Evolutionary conservation across 108 stramenopile genomes (phyloP).

Genomic region (Fistulifera pelliculosa): DNA sequence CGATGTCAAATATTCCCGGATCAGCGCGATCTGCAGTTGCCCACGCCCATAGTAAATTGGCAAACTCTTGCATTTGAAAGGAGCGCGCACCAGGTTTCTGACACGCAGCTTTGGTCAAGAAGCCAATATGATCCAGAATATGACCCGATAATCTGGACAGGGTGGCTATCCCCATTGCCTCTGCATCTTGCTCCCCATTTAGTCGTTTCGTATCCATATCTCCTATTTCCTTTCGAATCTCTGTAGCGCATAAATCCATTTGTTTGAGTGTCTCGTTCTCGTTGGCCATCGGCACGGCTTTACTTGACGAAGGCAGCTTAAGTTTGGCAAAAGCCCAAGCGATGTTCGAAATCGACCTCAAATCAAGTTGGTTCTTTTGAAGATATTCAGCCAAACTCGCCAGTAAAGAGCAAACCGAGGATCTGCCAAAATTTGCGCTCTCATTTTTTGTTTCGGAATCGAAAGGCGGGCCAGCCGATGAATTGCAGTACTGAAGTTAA

Average conservation of each 20-base stretch:
- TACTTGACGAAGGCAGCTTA: slow-evolving; percentile 43
- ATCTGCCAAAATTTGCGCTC: slow-evolving; percentile 46
- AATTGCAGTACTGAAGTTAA: slow-evolving; percentile 36
- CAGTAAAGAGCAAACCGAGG: slow-evolving; percentile 70
- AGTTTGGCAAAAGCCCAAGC: slow-evolving; percentile 79
- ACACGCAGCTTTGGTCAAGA: slow-evolving; percentile 9
- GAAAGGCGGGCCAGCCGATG: slow-evolving; percentile 47
- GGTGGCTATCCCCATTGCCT: slow-evolving; percentile 50
- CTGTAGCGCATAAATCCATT: slow-evolving; percentile 13
- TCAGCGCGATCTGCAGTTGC: slow-evolving; percentile 49
- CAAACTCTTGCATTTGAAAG: slow-evolving; percentile 54
- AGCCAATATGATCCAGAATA: slow-evolving; percentile 52
- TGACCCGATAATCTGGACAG: slow-evolving; percentile 54
- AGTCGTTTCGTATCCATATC: slow-evolving; percentile 13
- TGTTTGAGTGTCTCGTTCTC: slow-evolving; percentile 6
- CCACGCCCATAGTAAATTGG: slow-evolving; percentile 52
- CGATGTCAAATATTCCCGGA: slow-evolving; percentile 28
- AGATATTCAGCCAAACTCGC: slow-evolving; percentile 46
- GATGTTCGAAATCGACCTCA: slow-evolving; percentile 62
- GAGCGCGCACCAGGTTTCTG: not conserved
- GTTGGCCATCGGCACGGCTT: slow-evolving; percentile 33
- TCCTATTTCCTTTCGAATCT: slow-evolving; percentile 31
- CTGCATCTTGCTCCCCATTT: slow-evolving; percentile 23
- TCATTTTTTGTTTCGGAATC: slow-evolving; percentile 15
- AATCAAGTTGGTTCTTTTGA: slow-evolving; percentile 24